A percentile compares a stretch with the other conserved stretches of the same genome.
Conservation (phyloP, 352 stramenopile genomes). For the Lagenidium giganteum region DNA sequence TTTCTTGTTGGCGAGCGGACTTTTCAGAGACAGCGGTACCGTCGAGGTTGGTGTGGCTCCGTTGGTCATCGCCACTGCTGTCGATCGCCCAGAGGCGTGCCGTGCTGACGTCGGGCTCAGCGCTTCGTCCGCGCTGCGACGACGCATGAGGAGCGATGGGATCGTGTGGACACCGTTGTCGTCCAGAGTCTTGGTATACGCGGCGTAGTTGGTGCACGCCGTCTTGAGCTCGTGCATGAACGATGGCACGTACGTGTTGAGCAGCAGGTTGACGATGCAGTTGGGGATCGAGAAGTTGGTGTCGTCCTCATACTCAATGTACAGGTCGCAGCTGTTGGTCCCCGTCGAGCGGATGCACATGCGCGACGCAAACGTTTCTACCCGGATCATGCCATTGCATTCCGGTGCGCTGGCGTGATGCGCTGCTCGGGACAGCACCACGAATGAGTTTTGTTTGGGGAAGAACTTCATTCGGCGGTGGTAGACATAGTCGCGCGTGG, state of each 20-base stretch:
- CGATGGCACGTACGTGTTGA: constrained; percentile 39
- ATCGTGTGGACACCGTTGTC: constrained; percentile 33
- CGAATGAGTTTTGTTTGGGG: constrained; percentile 33
- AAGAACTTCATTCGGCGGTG: constrained; percentile 43
- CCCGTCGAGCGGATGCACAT: constrained; percentile 43
- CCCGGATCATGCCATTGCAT: constrained; percentile 27
- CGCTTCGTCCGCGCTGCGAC: constrained; percentile 19
- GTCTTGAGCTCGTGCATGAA: constrained; percentile 46
- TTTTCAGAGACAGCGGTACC: no score
- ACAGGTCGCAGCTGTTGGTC: constrained; percentile 44
- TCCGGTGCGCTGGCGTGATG: constrained; percentile 38
- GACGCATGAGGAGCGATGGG: constrained; percentile 45
- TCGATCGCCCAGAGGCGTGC: no score
- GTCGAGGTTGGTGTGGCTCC: no score
- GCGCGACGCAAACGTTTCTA: constrained; percentile 44
- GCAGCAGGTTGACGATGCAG: constrained; percentile 41
- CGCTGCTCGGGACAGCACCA: constrained; percentile 44
- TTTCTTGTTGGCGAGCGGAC: no score
- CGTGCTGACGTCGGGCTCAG: no score
- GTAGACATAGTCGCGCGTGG: constrained; percentile 69
- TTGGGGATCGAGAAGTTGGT: constrained; percentile 60
- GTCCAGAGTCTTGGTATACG: constrained; percentile 36
- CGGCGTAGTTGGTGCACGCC: constrained; percentile 40
- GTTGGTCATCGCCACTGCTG: no score
- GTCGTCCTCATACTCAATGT: constrained; percentile 67